Evolutionary conservation across 768 basidiomycete genomes (phyloP).

Genomic region (Glaciozyma martinii): DNA sequence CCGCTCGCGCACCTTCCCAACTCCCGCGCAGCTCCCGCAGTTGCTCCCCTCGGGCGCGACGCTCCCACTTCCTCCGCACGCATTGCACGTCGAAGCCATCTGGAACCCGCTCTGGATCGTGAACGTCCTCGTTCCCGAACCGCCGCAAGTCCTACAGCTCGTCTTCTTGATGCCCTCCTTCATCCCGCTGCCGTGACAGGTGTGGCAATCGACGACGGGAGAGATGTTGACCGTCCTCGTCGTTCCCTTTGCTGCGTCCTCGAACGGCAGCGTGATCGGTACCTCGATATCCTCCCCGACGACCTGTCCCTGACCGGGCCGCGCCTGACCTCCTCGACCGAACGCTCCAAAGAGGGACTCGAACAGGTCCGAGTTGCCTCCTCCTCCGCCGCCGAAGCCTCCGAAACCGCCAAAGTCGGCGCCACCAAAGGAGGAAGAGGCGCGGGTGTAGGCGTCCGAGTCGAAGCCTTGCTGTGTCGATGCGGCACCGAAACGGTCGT

Average conservation of each 20-base stretch:
- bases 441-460: constrained; percentile 61
- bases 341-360: constrained; percentile 56
- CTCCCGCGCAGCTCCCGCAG: constrained; percentile 71
- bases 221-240: constrained; percentile 63
- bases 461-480: constrained; percentile 93
- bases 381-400: constrained; percentile 38
- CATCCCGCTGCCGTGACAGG: constrained; percentile 78
- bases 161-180: constrained; percentile 74
- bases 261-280: constrained; percentile 64
- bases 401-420: constrained; percentile 66
- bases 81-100: constrained; percentile 82
- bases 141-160: constrained; percentile 70
- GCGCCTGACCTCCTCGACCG: constrained; percentile 39
- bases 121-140: constrained; percentile 78
- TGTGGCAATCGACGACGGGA: constrained; percentile 70
- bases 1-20: constrained; percentile 74
- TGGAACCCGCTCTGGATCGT: constrained; percentile 89
- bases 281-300: constrained; percentile 64
- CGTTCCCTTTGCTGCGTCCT: constrained; percentile 90
- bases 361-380: constrained; percentile 48
- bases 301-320: constrained; percentile 36
- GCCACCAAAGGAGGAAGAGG: constrained; percentile 46
- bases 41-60: constrained; percentile 66
- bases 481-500: constrained; percentile 83
- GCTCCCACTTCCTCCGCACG: constrained; percentile 72